Evolutionary conservation across 768 basidiomycete genomes (phyloP).

Genomic region (Boletus eberwhitei): DNA sequence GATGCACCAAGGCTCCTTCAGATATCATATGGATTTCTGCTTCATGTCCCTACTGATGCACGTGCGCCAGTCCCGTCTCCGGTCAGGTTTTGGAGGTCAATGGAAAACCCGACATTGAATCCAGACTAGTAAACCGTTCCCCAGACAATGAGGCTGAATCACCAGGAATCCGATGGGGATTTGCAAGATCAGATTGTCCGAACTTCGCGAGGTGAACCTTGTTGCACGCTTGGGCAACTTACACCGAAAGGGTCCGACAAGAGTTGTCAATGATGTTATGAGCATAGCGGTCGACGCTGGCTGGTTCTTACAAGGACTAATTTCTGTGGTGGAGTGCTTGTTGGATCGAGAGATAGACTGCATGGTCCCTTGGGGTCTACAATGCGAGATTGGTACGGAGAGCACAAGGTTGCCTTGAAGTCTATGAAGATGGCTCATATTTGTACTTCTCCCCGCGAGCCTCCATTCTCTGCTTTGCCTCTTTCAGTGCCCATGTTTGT

Average conservation of each 20-base stretch:
- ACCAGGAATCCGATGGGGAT: too few species aligned
- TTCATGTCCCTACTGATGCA: too few species aligned
- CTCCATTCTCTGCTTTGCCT: slow-evolving; percentile 88
- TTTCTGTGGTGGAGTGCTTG: neutral
- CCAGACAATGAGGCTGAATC: neutral
- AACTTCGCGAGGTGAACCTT: neutral
- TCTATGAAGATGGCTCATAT: slow-evolving; percentile 59
- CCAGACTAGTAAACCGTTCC: neutral
- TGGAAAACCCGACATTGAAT: too few species aligned
- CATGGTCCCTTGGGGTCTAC: neutral
- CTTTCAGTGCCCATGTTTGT: slow-evolving; percentile 87
- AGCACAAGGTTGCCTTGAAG: neutral
- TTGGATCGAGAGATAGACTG: neutral
- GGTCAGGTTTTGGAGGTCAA: too few species aligned
- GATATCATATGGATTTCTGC: neutral
- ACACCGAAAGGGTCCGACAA: neutral
- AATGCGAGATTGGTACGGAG: slow-evolving; percentile 3
- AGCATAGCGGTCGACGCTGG: neutral
- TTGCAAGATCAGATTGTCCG: neutral
- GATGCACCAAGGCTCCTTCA: neutral
- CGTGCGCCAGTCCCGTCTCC: neutral
- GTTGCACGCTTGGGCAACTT: neutral
- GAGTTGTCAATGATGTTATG: neutral
- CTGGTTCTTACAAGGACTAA: neutral
- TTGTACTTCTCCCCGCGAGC: slow-evolving; percentile 88